Percentiles rank a stretch among this genome's conserved stretches.
Conservation (phyloP, 169 alveolate species). For the Plasmodium fragile region DNA sequence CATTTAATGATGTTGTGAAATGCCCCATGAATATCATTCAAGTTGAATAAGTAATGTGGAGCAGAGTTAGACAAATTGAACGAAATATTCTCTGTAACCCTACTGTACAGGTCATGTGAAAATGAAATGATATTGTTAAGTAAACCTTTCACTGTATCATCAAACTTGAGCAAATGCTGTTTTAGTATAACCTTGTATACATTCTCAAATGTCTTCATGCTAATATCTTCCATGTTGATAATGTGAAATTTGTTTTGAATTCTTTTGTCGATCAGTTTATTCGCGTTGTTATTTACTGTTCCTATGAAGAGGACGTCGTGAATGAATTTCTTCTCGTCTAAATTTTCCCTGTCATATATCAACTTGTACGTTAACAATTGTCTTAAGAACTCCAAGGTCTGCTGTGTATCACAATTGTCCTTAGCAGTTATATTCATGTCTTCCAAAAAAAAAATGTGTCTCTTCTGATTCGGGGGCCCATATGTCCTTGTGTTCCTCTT, state of each 20-base stretch:
- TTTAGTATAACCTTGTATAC: slow-evolving; percentile 90
- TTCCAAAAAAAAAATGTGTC: slow-evolving; percentile 94
- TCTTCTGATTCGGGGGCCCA: slow-evolving; percentile 95
- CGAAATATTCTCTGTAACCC: slow-evolving; percentile 75
- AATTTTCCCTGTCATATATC: slow-evolving; percentile 92
- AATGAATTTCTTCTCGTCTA: slow-evolving; percentile 93
- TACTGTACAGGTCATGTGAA: slow-evolving; percentile 87
- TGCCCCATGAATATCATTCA: slow-evolving; percentile 87
- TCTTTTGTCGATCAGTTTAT: slow-evolving; percentile 94
- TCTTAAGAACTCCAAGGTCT: slow-evolving; percentile 92
- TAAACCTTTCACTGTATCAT: slow-evolving; percentile 84
- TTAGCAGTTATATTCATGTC: slow-evolving; percentile 96
- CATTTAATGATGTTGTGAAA: slow-evolving; percentile 60
- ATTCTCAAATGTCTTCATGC: slow-evolving; percentile 88
- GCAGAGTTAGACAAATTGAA: slow-evolving; percentile 87
- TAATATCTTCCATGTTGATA: slow-evolving; percentile 90
- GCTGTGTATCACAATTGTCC: slow-evolving; percentile 95
- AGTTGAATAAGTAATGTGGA: slow-evolving; percentile 93
- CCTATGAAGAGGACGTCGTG: slow-evolving; percentile 95
- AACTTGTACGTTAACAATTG: slow-evolving; percentile 91
- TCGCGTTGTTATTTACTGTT: slow-evolving; percentile 96
- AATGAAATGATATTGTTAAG: slow-evolving; percentile 89
- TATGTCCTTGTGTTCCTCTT: slow-evolving; percentile 93
- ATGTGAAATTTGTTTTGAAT: slow-evolving; percentile 94
- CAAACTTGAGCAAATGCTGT: slow-evolving; percentile 92